Evolutionary conservation across 495 filamentous ascomycete species (phyloP).

Genomic region (Penicilliopsis zonata): DNA sequence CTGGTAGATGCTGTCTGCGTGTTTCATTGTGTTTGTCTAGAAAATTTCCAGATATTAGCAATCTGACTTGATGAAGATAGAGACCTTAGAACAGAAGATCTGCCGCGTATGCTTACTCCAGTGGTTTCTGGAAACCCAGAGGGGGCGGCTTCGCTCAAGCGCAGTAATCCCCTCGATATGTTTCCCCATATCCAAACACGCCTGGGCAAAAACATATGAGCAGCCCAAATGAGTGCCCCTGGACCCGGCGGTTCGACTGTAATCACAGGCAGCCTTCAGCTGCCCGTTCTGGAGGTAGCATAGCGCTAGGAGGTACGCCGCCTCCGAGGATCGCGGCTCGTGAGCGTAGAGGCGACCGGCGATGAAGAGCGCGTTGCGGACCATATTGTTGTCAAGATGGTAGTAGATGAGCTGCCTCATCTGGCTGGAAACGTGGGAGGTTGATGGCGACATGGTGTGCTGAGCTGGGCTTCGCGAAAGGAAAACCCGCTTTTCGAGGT

Average conservation of each 20-base stretch:
- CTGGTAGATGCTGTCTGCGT: slow-evolving; percentile 56
- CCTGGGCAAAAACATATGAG: slow-evolving; percentile 82
- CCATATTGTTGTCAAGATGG: slow-evolving; percentile 81
- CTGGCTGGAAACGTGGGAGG: slow-evolving; percentile 56
- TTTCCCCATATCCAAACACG: slow-evolving; percentile 66
- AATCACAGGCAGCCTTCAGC: slow-evolving; percentile 61
- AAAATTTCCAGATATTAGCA: not conserved
- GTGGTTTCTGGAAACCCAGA: slow-evolving; percentile 60
- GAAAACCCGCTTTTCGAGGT: not conserved
- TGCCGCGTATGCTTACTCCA: slow-evolving; percentile 56
- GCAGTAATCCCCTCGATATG: slow-evolving; percentile 69
- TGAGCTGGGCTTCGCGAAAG: slow-evolving; percentile 4
- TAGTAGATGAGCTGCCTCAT: slow-evolving; percentile 81
- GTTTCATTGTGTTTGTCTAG: slow-evolving; percentile 57
- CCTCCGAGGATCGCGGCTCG: slow-evolving; percentile 67
- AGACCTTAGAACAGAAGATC: too few relatives aligned
- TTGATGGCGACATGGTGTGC: slow-evolving; percentile 63
- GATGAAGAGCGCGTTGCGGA: slow-evolving; percentile 83
- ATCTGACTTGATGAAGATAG: slow-evolving; percentile 1
- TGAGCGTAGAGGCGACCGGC: slow-evolving; percentile 75
- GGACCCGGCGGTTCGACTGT: slow-evolving; percentile 47
- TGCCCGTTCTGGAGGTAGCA: slow-evolving; percentile 77
- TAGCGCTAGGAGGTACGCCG: slow-evolving; percentile 68
- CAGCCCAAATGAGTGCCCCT: slow-evolving; percentile 72
- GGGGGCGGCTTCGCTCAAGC: slow-evolving; percentile 57